Evolutionary conservation across 2,329 filamentous ascomycete species (phyloP).

Genomic region (Oidium heveae): DNA sequence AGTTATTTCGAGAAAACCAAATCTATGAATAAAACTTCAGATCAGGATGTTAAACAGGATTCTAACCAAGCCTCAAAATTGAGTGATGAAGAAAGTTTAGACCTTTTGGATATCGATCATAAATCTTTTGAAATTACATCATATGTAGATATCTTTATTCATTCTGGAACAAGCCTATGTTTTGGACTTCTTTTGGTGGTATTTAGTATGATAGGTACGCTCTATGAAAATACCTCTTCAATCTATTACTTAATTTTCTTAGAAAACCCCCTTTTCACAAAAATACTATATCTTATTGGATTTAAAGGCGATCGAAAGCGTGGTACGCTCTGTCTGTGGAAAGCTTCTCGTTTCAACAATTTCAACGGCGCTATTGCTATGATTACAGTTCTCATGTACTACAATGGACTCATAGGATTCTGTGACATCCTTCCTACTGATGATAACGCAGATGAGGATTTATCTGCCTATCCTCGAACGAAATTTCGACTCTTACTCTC

Average conservation of each 20-base stretch:
- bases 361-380: conserved; percentile 82
- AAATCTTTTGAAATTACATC: conserved; percentile 41
- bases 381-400: conserved; percentile 59
- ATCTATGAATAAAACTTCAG: not conserved
- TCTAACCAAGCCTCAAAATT: not conserved
- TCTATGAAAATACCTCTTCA: not conserved
- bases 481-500: conserved; percentile 41
- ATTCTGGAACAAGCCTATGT: conserved; percentile 71
- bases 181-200: conserved; percentile 69
- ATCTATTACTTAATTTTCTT: not conserved
- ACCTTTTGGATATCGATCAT: conserved; percentile 14
- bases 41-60: too few relatives aligned
- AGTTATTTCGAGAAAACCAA: conserved; percentile 19
- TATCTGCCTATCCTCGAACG: conserved; percentile 46
- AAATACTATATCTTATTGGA: conserved; percentile 64
- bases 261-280: conserved; percentile 61
- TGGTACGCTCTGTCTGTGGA: conserved; percentile 73
- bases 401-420: conserved; percentile 65
- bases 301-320: conserved; percentile 71
- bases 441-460: conserved; percentile 26
- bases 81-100: conserved; percentile 1
- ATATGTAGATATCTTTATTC: conserved; percentile 65
- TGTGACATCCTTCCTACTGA: conserved; percentile 62
- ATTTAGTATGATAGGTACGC: conserved; percentile 47
- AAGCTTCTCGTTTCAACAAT: conserved; percentile 61